Base-by-base conservation (phyloP, 306 rosid species). In the Fragaria ananassa region DNA sequence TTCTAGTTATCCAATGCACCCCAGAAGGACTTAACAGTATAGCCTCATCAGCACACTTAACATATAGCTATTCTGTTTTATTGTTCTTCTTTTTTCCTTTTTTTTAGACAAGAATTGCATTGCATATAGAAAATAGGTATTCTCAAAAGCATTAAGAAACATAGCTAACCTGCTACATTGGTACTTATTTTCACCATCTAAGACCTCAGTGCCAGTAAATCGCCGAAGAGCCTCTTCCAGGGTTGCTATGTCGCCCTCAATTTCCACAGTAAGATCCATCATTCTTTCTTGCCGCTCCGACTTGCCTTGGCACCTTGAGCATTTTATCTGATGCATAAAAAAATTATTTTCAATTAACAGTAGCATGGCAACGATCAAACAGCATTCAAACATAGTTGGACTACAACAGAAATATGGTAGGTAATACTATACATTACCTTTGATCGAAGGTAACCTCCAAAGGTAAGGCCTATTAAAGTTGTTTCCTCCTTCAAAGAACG, bases 181-280 rank as follows among this genome's bases (percentile, higher is more conserved):
- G 86, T 95, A 95, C 86, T 90, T 95, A 86, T 95, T 95, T 79
- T 90, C 97, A 75, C 98, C 99, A 76, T 92, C 99, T 80, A 95
- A 85, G 78, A 84, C 82, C 90, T 95, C 99, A 1, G 97, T 89
- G 73, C 88, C 82, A 3, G 99, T 91, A 81, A 89, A 95, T 75
- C 79, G 83, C 56, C 84, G 86, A 54, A 95, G 93, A 70, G 99
- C 97, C 80, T 95, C 97, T 68, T 77, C 88, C 76, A 95, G 80
- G 81, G 88, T 90, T 82, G 90, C 77, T 83, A 94, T 90, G 75
- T 94, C 95, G 76, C 98, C 98, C 86, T 88, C 96, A 76, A 94
- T 94, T 91, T 89, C 97, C 79, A 94, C 97, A 19, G 97, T 86
- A 41, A 94, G 87, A 85, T 94, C 98, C 98, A 94, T 92, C 90